Percentiles rank a stretch among this genome's conserved stretches.
These are phyloP conservation scores for Aspergillus affinis DNA, from an alignment of 495 filamentous ascomycete genomes.

Conservation along the genomic window DNA sequence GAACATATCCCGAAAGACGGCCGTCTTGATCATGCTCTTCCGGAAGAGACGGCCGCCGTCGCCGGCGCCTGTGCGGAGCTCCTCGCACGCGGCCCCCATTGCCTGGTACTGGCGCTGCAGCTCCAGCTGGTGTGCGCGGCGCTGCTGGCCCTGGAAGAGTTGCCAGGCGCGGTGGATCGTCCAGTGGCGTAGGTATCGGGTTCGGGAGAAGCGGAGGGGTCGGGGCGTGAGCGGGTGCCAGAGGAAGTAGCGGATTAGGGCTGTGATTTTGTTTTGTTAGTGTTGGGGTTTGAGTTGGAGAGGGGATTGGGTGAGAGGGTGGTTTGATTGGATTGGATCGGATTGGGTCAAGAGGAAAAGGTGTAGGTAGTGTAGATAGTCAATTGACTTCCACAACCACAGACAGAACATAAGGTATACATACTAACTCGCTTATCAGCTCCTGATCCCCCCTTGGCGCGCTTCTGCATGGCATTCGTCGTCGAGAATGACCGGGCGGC, in stretches of 20 bases:
- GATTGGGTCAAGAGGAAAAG: too few relatives aligned
- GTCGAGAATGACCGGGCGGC: constrained; percentile 42
- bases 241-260: constrained; percentile 65
- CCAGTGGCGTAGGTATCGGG: constrained; percentile 92
- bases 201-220: constrained; percentile 81
- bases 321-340: too few relatives aligned
- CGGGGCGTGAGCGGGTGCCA: constrained; percentile 65
- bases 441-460: constrained; percentile 22
- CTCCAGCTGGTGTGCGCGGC: constrained; percentile 56
- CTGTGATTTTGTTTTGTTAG: constrained; percentile 21
- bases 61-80: constrained; percentile 67
- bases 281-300: too few relatives aligned
- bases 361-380: too few relatives aligned
- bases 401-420: constrained; percentile 15
- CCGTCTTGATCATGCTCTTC: constrained; percentile 81
- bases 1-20: constrained; percentile 61
- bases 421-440: constrained; percentile 51
- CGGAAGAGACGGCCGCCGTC: constrained; percentile 80
- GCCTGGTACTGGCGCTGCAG: constrained; percentile 74
- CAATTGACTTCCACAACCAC: too few relatives aligned
- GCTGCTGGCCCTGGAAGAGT: constrained; percentile 64
- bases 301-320: too few relatives aligned
- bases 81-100: constrained; percentile 80
- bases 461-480: constrained; percentile 36
- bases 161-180: constrained; percentile 97